Conservation (phyloP, 352 stramenopile genomes). For the Pythium aphanidermatum region DNA sequence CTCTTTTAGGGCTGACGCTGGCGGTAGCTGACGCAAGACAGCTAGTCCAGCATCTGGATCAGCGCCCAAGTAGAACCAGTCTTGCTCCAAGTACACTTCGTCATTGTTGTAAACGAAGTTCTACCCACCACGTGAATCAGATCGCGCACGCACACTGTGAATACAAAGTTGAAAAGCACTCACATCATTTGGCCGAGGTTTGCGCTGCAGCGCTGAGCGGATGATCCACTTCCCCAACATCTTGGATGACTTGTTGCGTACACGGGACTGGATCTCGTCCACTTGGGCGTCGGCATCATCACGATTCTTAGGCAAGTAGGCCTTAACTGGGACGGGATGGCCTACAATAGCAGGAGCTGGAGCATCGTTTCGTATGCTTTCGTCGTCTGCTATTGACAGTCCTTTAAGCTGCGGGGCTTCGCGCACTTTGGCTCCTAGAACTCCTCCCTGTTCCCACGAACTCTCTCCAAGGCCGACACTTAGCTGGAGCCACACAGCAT, state of each 20-base stretch:
- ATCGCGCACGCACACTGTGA: background rate
- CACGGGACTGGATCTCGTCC: slow-evolving; percentile 72
- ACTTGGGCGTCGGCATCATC: slow-evolving; percentile 69
- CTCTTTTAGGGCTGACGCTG: slow-evolving; percentile 7
- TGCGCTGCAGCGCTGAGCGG: slow-evolving; percentile 44
- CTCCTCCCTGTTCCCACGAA: slow-evolving; percentile 67
- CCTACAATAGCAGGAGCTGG: slow-evolving; percentile 45
- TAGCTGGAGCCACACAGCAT: slow-evolving; percentile 71
- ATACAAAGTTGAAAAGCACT: slow-evolving; percentile 6
- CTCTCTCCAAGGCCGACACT: slow-evolving; percentile 56
- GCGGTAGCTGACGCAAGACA: slow-evolving; percentile 55
- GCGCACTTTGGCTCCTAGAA: slow-evolving; percentile 67
- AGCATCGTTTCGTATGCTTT: slow-evolving; percentile 37
- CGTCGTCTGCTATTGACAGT: slow-evolving; percentile 41
- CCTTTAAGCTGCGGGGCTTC: slow-evolving; percentile 64
- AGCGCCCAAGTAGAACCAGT: slow-evolving; percentile 79
- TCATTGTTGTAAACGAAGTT: slow-evolving; percentile 82
- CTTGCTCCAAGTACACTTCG: slow-evolving; percentile 76
- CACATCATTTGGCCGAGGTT: slow-evolving; percentile 44
- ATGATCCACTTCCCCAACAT: slow-evolving; percentile 80
- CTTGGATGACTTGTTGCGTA: slow-evolving; percentile 68
- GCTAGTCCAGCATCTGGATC: slow-evolving; percentile 57
- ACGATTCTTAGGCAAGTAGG: slow-evolving; percentile 69
- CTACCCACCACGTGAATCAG: slow-evolving; percentile 19
- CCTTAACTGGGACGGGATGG: slow-evolving; percentile 49